Percentiles rank a stretch among this genome's conserved stretches.
These are phyloP conservation scores for Amphirosellinia nigrospora DNA, from an alignment of 495 filamentous ascomycete species.

Conservation along the genomic window DNA sequence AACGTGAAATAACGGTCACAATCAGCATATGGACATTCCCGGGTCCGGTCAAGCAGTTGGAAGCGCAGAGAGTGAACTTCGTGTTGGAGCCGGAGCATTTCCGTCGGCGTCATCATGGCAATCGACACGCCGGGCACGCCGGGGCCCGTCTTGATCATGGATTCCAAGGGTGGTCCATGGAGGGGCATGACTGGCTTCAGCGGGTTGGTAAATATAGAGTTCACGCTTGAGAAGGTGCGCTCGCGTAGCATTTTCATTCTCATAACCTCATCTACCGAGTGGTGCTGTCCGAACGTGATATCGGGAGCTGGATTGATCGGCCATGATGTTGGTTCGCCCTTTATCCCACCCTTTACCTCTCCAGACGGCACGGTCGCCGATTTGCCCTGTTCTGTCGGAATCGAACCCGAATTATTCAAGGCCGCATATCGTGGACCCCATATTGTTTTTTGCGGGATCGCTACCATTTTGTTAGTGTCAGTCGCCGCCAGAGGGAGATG, in stretches of 20 bases:
- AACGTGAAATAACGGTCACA: slow-evolving; percentile 40
- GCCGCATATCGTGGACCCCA: slow-evolving; percentile 20
- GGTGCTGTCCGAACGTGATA: slow-evolving; percentile 18
- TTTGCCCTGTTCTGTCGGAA: not conserved
- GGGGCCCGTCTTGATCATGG: slow-evolving; percentile 39
- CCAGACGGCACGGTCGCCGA: not conserved
- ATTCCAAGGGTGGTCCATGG: slow-evolving; percentile 44
- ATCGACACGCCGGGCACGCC: slow-evolving; percentile 43
- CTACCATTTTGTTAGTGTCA: slow-evolving; percentile 15
- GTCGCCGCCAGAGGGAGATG: not conserved
- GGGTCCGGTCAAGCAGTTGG: slow-evolving; percentile 40
- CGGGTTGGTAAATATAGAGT: slow-evolving; percentile 36
- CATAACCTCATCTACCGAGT: not conserved
- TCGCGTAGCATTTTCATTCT: slow-evolving; percentile 26
- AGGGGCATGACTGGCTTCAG: slow-evolving; percentile 41
- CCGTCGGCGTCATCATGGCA: slow-evolving; percentile 48
- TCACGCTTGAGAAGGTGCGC: slow-evolving; percentile 26
- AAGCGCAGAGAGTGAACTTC: slow-evolving; percentile 42
- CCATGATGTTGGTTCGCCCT: not conserved
- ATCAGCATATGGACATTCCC: slow-evolving; percentile 42
- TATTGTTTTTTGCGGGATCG: not conserved
- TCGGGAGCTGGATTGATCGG: slow-evolving; percentile 1
- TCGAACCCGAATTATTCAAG: not conserved
- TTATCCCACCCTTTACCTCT: not conserved
- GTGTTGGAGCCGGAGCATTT: slow-evolving; percentile 42